These are phyloP conservation scores for Sequoiadendron giganteum DNA, from an alignment of 75 land plant genomes.

Conservation along the genomic window DNA sequence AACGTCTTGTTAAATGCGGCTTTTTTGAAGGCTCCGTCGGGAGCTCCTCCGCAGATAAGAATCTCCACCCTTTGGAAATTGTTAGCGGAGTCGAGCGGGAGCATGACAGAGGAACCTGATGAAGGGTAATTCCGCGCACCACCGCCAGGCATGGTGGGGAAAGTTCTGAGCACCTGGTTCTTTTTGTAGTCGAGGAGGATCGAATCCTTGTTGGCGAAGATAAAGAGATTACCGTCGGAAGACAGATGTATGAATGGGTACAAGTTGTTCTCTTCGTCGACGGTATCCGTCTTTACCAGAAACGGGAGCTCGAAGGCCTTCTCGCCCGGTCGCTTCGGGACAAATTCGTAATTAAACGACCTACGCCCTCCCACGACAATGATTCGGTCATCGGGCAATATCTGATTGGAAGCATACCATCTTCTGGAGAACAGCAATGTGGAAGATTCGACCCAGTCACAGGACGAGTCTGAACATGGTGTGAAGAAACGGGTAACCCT, in stretches of 20 bases:
- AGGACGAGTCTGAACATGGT: background rate
- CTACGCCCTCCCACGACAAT: constrained; percentile 37
- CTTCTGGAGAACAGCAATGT: constrained; percentile 43
- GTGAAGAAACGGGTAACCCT: constrained; percentile 8
- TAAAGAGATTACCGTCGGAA: constrained; percentile 41
- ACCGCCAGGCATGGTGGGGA: constrained; percentile 36
- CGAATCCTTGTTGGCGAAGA: constrained; percentile 62
- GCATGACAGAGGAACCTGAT: constrained; percentile 50
- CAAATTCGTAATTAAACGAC: constrained; percentile 33
- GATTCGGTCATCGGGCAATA: constrained; percentile 44
- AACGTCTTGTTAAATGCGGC: background rate
- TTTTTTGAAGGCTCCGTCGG: constrained; percentile 8
- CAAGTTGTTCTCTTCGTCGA: constrained; percentile 32
- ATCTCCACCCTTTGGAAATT: constrained; percentile 39
- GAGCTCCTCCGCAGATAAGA: constrained; percentile 46
- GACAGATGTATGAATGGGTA: constrained; percentile 45
- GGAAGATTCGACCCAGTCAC: constrained; percentile 36
- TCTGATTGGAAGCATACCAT: constrained; percentile 41
- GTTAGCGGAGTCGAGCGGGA: constrained; percentile 25
- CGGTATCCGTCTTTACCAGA: constrained; percentile 14
- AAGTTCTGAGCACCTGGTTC: constrained; percentile 22
- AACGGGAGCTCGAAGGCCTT: constrained; percentile 29
- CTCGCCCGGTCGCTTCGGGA: constrained; percentile 22
- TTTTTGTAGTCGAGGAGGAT: constrained; percentile 44
- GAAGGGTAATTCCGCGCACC: constrained; percentile 42